Percentiles rank a stretch among this genome's conserved stretches.
phyloP scores from a whole-genome alignment of 176 grass and related monocot genomes.

The Aegilops sharonensis region DNA sequence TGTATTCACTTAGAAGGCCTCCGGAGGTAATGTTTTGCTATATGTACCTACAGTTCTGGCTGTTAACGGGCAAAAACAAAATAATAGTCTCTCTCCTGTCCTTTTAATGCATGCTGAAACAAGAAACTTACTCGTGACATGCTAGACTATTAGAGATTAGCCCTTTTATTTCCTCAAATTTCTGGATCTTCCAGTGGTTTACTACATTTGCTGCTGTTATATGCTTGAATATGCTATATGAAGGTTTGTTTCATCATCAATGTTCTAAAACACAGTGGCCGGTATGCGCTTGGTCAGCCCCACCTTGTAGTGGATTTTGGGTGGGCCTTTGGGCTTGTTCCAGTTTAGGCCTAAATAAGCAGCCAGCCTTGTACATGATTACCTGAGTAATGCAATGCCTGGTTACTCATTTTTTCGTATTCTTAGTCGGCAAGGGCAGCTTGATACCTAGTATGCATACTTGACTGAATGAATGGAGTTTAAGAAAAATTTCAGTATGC shows the following conservation, averaged over 20 bases:
- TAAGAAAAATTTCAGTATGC: background rate
- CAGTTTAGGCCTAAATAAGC: background rate
- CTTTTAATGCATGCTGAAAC: conserved; percentile 3
- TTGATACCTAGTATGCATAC: background rate
- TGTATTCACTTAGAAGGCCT: conserved; percentile 72
- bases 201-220: background rate
- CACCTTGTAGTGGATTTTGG: background rate
- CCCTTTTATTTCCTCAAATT: background rate
- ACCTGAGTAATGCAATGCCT: background rate
- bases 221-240: background rate
- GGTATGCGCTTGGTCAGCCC: background rate
- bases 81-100: background rate
- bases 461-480: background rate
- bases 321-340: background rate
- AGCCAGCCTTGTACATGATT: background rate
- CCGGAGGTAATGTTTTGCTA: conserved; percentile 55
- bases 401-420: background rate
- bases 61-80: background rate
- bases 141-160: background rate
- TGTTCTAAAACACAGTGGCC: background rate
- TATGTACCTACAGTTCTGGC: background rate
- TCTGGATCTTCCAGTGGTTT: background rate
- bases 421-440: background rate
- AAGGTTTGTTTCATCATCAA: background rate
- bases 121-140: background rate